phyloP scores from a whole-genome alignment of 345 rosid genomes.

The Brassica incana region DNA sequence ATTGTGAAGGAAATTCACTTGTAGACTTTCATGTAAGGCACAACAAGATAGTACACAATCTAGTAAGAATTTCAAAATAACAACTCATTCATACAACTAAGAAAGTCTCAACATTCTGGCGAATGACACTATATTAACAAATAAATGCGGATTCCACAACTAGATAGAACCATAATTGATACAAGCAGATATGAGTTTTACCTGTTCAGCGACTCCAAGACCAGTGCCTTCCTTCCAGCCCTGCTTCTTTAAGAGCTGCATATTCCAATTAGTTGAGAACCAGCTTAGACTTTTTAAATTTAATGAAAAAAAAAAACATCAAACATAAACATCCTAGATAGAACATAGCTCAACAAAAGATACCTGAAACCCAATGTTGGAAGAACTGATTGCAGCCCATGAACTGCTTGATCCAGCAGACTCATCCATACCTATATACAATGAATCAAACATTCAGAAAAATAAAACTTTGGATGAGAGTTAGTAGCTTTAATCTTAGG shows the following conservation, averaged over 20 bases:
- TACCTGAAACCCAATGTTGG: slow-evolving; percentile 84
- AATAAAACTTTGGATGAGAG: neutral
- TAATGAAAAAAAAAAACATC: neutral
- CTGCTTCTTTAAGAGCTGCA: slow-evolving; percentile 86
- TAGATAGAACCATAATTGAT: slow-evolving; percentile 1
- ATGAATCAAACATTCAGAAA: neutral
- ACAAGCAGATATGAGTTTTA: slow-evolving; percentile 15
- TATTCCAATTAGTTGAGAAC: neutral
- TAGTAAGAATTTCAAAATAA: neutral
- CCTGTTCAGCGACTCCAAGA: slow-evolving; percentile 83
- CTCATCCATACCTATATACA: slow-evolving; percentile 31
- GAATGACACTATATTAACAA: neutral
- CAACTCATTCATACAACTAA: neutral
- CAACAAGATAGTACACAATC: neutral
- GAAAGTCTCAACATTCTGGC: neutral
- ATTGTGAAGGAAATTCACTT: neutral
- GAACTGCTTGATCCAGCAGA: slow-evolving; percentile 40
- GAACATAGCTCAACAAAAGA: neutral
- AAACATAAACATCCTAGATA: neutral
- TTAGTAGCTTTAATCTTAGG: neutral
- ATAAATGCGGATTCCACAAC: neutral
- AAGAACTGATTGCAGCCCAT: slow-evolving; percentile 52
- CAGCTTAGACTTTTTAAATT: neutral
- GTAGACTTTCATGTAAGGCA: neutral
- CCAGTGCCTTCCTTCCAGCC: slow-evolving; percentile 98